Conservation (phyloP, 192 early-diverging fungal species). For the Podila horticola region DNA sequence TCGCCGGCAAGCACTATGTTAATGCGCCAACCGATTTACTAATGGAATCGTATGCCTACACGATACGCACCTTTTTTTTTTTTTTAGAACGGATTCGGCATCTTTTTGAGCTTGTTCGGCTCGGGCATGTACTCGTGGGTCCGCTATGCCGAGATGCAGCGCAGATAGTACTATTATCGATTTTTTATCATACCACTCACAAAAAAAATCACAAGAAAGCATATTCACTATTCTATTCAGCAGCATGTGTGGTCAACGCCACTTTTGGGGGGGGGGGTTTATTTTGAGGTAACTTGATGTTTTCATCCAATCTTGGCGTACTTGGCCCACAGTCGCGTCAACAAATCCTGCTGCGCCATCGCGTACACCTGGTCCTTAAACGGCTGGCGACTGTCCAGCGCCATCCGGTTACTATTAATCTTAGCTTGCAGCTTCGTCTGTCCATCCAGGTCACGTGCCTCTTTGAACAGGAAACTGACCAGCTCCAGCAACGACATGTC, state of each 20-base stretch:
- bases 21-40: not conserved
- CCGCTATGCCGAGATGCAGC: constrained; percentile 63
- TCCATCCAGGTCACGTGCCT: constrained; percentile 15
- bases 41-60: not conserved
- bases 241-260: not conserved
- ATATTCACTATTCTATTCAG: not conserved
- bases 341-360: constrained; percentile 29
- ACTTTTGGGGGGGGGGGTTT: not conserved
- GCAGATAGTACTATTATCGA: constrained; percentile 37
- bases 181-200: not conserved
- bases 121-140: constrained; percentile 70
- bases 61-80: constrained; percentile 1
- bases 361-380: constrained; percentile 32
- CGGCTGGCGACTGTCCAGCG: constrained; percentile 31
- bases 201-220: not conserved
- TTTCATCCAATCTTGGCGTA: constrained; percentile 24
- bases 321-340: constrained; percentile 33
- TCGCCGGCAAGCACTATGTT: not conserved
- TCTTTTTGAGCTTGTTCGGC: constrained; percentile 64
- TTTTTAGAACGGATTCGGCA: constrained; percentile 65
- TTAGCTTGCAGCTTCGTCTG: constrained; percentile 5
- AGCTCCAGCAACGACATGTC: constrained; percentile 31
- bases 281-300: not conserved
- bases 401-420: constrained; percentile 37
- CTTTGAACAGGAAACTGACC: constrained; percentile 29